Conservation (phyloP, 495 filamentous ascomycete species). For the Pseudotulostoma volvatum region DNA sequence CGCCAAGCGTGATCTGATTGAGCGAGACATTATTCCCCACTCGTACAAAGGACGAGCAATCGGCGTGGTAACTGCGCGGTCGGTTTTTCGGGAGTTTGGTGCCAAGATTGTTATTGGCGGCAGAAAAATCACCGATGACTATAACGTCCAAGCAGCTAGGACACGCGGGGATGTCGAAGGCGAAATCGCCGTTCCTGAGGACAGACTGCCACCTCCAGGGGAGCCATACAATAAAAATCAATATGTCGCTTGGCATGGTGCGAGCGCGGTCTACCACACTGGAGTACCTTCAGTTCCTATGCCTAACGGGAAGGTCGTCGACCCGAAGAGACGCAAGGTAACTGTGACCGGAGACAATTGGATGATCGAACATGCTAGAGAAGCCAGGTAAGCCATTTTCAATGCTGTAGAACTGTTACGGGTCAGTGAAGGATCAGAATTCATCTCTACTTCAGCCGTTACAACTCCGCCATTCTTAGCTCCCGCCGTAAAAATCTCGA, state of each 20-base stretch:
- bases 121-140: constrained; percentile 73
- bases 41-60: constrained; percentile 97
- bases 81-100: constrained; percentile 93
- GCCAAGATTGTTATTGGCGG: constrained; percentile 87
- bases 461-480: constrained; percentile 53
- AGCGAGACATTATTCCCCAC: constrained; percentile 85
- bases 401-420: not conserved
- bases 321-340: constrained; percentile 64
- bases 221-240: constrained; percentile 85
- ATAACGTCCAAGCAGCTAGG: constrained; percentile 61
- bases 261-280: constrained; percentile 86
- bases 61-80: constrained; percentile 89
- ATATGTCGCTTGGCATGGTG: constrained; percentile 96
- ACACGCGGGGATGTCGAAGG: constrained; percentile 76
- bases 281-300: constrained; percentile 59
- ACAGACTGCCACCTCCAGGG: constrained; percentile 50
- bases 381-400: constrained; percentile 51
- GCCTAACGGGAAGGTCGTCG: constrained; percentile 52
- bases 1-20: constrained; percentile 85
- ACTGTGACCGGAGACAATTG: constrained; percentile 93
- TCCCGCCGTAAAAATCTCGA: constrained; percentile 48
- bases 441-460: constrained; percentile 37
- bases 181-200: constrained; percentile 75
- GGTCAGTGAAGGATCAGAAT: not conserved
- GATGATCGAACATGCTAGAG: constrained; percentile 86